Percentiles rank a stretch among this genome's conserved stretches.
Conservation (phyloP, 2,329 filamentous ascomycete species). For the Phialophora chinensis region DNA sequence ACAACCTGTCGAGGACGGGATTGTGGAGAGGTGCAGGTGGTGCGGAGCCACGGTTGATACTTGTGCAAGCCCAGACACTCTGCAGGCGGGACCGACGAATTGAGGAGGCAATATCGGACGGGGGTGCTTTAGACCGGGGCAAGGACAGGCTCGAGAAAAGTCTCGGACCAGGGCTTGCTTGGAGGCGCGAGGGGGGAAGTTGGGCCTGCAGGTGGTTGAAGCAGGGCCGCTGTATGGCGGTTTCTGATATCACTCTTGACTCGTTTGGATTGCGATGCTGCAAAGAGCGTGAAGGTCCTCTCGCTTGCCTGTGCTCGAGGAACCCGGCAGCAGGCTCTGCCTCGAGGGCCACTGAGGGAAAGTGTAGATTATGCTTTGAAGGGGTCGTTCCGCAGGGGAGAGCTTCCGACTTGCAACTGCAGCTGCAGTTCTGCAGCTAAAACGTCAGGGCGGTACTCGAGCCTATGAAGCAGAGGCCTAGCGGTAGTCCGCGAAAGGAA, state of each 20-base stretch:
- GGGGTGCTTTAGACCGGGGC: constrained; percentile 23
- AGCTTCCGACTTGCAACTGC: constrained; percentile 17
- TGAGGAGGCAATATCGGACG: constrained; percentile 24
- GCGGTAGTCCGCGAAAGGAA: constrained; percentile 32
- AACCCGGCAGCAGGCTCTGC: constrained; percentile 11
- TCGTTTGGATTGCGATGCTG: constrained; percentile 20
- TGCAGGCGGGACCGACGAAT: constrained; percentile 28
- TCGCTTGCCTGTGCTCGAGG: neutral
- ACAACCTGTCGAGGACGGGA: constrained; percentile 20
- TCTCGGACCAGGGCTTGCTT: constrained; percentile 27
- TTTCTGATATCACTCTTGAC: constrained; percentile 21
- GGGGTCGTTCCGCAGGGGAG: constrained; percentile 20
- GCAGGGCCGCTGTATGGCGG: constrained; percentile 23
- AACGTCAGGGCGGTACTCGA: constrained; percentile 29
- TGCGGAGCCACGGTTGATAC: constrained; percentile 23
- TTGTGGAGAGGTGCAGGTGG: constrained; percentile 26
- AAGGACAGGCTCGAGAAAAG: constrained; percentile 21
- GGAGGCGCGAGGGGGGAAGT: constrained; percentile 23
- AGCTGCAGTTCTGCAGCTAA: constrained; percentile 30
- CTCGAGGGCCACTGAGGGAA: constrained; percentile 12
- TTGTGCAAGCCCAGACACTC: constrained; percentile 19
- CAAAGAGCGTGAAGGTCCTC: constrained; percentile 7
- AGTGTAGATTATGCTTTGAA: constrained; percentile 23
- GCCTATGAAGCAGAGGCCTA: constrained; percentile 32
- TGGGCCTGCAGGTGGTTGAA: constrained; percentile 29